Base-by-base conservation (phyloP, 1,284 basidiomycete genomes). In the Amylostereum areolatum region DNA sequence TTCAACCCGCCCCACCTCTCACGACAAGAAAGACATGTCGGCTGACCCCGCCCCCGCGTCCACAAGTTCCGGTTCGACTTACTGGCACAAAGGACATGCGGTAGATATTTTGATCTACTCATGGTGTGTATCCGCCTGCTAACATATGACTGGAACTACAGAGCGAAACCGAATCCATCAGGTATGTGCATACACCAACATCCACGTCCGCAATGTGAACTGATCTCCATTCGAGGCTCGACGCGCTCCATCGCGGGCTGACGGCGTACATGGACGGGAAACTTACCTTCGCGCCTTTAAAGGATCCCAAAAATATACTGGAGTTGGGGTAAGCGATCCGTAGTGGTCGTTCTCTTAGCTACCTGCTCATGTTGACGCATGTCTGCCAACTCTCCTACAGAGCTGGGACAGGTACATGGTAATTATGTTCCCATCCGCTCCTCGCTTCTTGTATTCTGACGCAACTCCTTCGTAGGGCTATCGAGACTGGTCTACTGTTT, bases 401-500 rank as follows among this genome's bases (percentile, higher is more conserved):
- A 33, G 7, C 53, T 5, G 53, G 53, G 18, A 52, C 52, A 4
- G 52, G 49, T 11, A 47, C 42, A 39, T 53, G 52, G 49, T 46
- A 18, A 18, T 45, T 43, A 7, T 27, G 10, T 28, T 36, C 32
- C 18, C 30, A 41, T 29, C 30, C 12, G 6, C 9, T 34, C 11
- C 32, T 5, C 9, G 8, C 5, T 4, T 25, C 10, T 12, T n/a
- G 7, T n/a, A 8, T 24, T 9, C 39, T 6, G 12, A 31, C 12
- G 8, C 29, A 27, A 42, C 3, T 31, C 27, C 24, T 32, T 37
- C 29, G n/a, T 42, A 57, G 59, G 61, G 59, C 59, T 3, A 55
- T 58, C 27, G 54, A 62, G 33, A 54, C 55, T 9, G 61, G 59
- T 31, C 47, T 50, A 28, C 39, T 49, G 18, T 62, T 53, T 47